Evolutionary conservation across 2,329 filamentous ascomycete species (phyloP), one percentile per base, ranked within the genome.

Genomic region (Cryphonectria nitschkei): DNA sequence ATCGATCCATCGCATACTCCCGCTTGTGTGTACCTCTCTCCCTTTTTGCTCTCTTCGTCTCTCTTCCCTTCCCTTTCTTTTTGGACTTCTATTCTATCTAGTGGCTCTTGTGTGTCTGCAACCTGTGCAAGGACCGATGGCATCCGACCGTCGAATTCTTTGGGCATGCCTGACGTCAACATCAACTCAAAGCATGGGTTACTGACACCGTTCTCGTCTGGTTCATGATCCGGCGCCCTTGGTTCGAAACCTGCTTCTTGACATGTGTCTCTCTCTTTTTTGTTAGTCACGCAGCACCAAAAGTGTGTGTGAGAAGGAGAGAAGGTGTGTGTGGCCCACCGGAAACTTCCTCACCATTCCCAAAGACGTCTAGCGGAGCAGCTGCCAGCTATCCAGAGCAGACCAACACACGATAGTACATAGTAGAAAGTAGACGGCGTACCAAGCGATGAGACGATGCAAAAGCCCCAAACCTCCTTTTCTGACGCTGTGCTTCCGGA

Each of bases 381-480:
- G 64, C 64, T 65, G 64, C 46, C 37, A 65, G 39, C 39, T 39
- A 43, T 39, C 61, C 37, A 32, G 43, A n/a, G 19, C 54, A 16
- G 26, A 16, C 54, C 54, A 19, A 34, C 26, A 58, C 54, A 58
- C 16, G 14, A 58, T 58, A 58, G 54, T 58, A 26, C n/a, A 43
- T 14, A 43, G 41, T n/a, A 56, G 29, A 34, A 1, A 34, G 14
- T n/a, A 50, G 54, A 58, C 14, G 54, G 54, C 54, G 54, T 32
- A 34, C 26, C 52, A 26, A 29, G 52, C 52, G 52, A 56, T 29
- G 13, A 56, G 52, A 56, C n/a, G 29, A 19, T 41, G 37, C 37
- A 39, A 37, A 54, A 39, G 46, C 46, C 46, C 60, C 34, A 62
- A 16, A 26, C 58, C 41, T 66, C 69, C 61, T 60, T 61, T 54